Percentiles rank a stretch among this genome's conserved stretches.
These are phyloP conservation scores for Deuterostichococcus epilithicus DNA, from an alignment of 139 green algal species.

Conservation along the genomic window DNA sequence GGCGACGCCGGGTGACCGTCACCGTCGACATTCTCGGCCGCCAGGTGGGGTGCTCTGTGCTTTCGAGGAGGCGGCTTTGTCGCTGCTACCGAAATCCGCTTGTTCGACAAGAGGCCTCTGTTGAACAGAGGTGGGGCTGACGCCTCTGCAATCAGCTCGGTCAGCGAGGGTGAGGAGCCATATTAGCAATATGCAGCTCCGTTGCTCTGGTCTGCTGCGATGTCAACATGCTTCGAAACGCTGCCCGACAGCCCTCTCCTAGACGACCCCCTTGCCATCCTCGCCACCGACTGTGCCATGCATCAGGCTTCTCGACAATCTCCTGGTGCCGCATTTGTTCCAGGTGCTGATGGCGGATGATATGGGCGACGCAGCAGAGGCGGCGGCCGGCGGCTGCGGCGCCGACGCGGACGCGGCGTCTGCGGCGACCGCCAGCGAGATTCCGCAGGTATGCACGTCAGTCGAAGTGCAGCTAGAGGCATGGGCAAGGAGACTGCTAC, in stretches of 20 bases:
- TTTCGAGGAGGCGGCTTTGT: neutral
- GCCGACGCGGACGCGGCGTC: slow-evolving; percentile 1
- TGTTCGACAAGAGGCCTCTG: neutral
- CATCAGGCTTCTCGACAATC: neutral
- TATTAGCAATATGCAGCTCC: neutral
- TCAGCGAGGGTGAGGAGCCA: neutral
- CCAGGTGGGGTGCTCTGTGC: slow-evolving; percentile 29
- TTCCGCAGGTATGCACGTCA: slow-evolving; percentile 10
- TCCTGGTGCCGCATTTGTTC: neutral
- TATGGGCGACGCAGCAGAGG: neutral
- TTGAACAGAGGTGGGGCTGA: neutral
- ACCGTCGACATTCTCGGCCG: slow-evolving; percentile 84
- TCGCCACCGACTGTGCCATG: neutral
- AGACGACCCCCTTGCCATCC: too few relatives aligned
- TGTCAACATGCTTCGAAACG: too few relatives aligned
- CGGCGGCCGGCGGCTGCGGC: neutral
- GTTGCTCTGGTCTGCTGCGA: neutral
- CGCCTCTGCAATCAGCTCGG: neutral
- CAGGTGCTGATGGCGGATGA: slow-evolving; percentile 26
- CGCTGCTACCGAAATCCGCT: neutral
- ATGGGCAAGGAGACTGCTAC: neutral
- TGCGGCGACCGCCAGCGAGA: neutral
- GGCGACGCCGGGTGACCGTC: slow-evolving; percentile 53
- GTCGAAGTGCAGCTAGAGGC: too few relatives aligned
- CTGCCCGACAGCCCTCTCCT: too few relatives aligned